Base-by-base conservation (phyloP, 805 yeast genomes). In the Cyberlindnera suaveolens region DNA sequence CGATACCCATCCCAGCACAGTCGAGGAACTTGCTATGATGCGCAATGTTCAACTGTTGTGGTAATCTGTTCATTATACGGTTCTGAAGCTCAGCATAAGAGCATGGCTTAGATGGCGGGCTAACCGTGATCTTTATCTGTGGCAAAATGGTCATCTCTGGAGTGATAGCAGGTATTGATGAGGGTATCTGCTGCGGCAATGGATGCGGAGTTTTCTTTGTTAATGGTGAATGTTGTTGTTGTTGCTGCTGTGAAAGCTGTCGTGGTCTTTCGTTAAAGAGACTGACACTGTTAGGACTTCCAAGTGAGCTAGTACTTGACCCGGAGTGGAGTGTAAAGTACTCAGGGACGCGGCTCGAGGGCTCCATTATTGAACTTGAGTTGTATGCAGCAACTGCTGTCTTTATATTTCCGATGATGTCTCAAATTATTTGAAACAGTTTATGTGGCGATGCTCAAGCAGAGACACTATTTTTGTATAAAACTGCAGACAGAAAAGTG, bases 1-100 rank as follows among this genome's bases (percentile, higher is more conserved):
- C 27, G 13, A 52, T 33, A 39, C 49, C 37, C 47, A 49, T 26
- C 18, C 40, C 39, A 5, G 34, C 13, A 31, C 40, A 41, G 44
- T 44, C 43, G 11, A 48, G 47, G 44, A 46, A 51, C 46, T 48
- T 48, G 36, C 34, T 41, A 23, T 35, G 38, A 18, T 34, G 34
- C 15, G 37, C 14, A 33, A 47, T 9, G 42, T 41, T 29, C 40
- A 48, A 41, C 41, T 46, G 46, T 20, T 45, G 34, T 36, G 53
- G 47, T 16, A 50, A 35, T 20, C 29, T 40, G 30, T 43, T 32
- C 35, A 38, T 26, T 14, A 23, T 23, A 23, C 46, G 40, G 23
- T 16, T 29, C 31, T 42, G 42, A 31, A 47, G 45, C 15, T 40
- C 44, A 7, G 31, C 2, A 9, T 42, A 20, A n/a, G 33, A 31